Conservation (phyloP, 2,329 filamentous ascomycete genomes). For the Fusarium newnesense region DNA sequence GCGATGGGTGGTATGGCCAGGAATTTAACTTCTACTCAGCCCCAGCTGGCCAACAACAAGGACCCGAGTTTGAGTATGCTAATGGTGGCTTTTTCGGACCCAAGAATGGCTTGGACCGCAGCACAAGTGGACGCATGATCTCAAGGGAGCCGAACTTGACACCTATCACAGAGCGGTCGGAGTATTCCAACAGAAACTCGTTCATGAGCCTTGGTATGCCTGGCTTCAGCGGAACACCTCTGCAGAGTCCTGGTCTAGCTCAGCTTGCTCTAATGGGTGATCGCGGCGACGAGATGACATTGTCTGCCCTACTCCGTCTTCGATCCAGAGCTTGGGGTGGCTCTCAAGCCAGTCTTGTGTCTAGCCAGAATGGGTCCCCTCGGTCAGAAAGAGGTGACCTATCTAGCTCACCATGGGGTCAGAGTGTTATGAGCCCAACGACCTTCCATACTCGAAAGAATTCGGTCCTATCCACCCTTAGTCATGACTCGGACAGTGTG, state of each 20-base stretch:
- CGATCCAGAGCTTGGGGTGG: slow-evolving; percentile 83
- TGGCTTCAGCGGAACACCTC: slow-evolving; percentile 53
- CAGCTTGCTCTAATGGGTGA: slow-evolving; percentile 77
- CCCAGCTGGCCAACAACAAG: slow-evolving; percentile 56
- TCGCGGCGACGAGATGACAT: slow-evolving; percentile 71
- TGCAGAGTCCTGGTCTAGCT: slow-evolving; percentile 78
- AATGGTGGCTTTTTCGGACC: slow-evolving; percentile 92
- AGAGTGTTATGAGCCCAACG: slow-evolving; percentile 36
- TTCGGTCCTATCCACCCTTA: slow-evolving; percentile 61
- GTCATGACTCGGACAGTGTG: slow-evolving; percentile 58
- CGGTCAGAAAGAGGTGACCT: slow-evolving; percentile 61
- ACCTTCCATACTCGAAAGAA: slow-evolving; percentile 57
- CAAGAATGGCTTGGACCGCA: slow-evolving; percentile 72
- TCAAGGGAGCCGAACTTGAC: slow-evolving; percentile 92
- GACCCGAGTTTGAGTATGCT: slow-evolving; percentile 67
- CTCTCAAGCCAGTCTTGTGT: slow-evolving; percentile 77
- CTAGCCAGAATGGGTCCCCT: slow-evolving; percentile 62
- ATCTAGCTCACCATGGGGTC: slow-evolving; percentile 55
- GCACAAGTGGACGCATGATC: slow-evolving; percentile 76
- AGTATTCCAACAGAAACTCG: slow-evolving; percentile 95
- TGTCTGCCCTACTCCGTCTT: slow-evolving; percentile 77
- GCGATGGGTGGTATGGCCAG: slow-evolving; percentile 92
- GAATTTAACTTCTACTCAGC: slow-evolving; percentile 96
- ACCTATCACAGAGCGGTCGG: slow-evolving; percentile 93
- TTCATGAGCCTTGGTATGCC: slow-evolving; percentile 75